These are phyloP conservation scores for Magnolia sinica DNA, from an alignment of 164 flowering plant species.

Conservation along the genomic window DNA sequence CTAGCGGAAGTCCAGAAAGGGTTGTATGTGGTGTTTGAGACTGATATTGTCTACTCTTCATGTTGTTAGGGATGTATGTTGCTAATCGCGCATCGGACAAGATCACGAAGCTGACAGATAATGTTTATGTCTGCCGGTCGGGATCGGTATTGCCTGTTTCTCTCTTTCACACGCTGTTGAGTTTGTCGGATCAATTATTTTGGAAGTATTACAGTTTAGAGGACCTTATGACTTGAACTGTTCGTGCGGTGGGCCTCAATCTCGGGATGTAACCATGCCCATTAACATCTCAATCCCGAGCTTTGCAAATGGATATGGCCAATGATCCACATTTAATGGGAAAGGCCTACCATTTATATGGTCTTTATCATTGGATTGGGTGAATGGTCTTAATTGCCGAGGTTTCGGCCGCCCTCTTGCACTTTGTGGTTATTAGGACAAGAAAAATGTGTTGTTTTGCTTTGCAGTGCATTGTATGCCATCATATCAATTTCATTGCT, in stretches of 20 bases:
- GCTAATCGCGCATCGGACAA: conserved; percentile 92
- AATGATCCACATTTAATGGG: too few relatives aligned
- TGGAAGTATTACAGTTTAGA: neutral
- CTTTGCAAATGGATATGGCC: too few relatives aligned
- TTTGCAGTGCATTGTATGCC: too few relatives aligned
- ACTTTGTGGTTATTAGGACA: too few relatives aligned
- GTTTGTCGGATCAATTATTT: neutral
- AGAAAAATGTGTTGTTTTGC: too few relatives aligned
- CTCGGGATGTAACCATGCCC: neutral
- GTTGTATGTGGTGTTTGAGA: neutral
- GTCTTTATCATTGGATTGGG: too few relatives aligned
- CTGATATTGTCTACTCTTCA: neutral
- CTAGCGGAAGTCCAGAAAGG: too few relatives aligned
- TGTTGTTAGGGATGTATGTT: conserved; percentile 62
- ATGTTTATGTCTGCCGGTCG: conserved; percentile 84
- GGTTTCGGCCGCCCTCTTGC: too few relatives aligned
- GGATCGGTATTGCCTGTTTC: conserved; percentile 62
- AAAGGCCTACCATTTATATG: too few relatives aligned
- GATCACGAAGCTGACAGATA: conserved; percentile 86
- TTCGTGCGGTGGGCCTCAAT: neutral
- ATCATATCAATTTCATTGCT: too few relatives aligned
- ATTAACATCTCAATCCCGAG: too few relatives aligned
- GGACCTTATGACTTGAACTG: neutral
- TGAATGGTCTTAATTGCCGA: too few relatives aligned
- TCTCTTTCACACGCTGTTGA: neutral